A percentile compares a stretch with the other conserved stretches of the same genome.
Conservation (phyloP, 768 basidiomycete genomes). For the Russula virescens region DNA sequence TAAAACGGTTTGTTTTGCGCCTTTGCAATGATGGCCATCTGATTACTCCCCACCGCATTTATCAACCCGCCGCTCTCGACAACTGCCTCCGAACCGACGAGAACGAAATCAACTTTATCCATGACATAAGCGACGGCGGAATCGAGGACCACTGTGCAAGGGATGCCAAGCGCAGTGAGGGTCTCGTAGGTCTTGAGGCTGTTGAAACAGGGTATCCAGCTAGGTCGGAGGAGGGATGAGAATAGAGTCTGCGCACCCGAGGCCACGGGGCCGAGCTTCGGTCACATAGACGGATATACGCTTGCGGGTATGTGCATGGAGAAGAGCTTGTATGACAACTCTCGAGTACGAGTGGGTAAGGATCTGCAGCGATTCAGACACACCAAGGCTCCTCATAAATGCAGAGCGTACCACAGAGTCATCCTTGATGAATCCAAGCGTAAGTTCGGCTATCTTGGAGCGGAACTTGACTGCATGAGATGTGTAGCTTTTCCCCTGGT, state of each 20-base stretch:
- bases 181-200: slow-evolving; percentile 90
- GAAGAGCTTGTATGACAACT: slow-evolving; percentile 88
- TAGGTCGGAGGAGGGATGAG: slow-evolving; percentile 13
- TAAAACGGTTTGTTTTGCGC: slow-evolving; percentile 95
- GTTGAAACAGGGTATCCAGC: slow-evolving; percentile 20
- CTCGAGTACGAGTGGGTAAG: slow-evolving; percentile 96
- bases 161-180: slow-evolving; percentile 84
- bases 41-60: slow-evolving; percentile 92
- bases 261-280: slow-evolving; percentile 84
- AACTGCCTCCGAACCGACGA: slow-evolving; percentile 97
- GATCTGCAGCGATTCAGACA: slow-evolving; percentile 50
- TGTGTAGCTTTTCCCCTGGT: slow-evolving; percentile 74
- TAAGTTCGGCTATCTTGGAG: slow-evolving; percentile 80
- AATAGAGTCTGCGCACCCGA: slow-evolving; percentile 52
- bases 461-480: slow-evolving; percentile 79
- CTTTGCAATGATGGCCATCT: slow-evolving; percentile 94
- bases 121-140: slow-evolving; percentile 96
- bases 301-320: slow-evolving; percentile 86
- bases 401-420: slow-evolving; percentile 65
- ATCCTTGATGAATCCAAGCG: slow-evolving; percentile 92
- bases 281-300: slow-evolving; percentile 97
- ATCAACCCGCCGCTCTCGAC: slow-evolving; percentile 93
- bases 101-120: slow-evolving; percentile 91
- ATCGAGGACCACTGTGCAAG: slow-evolving; percentile 91
- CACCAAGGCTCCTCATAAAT: slow-evolving; percentile 17